phyloP scores from a whole-genome alignment of 1,284 basidiomycete genomes.

The Amylostereum areolatum region DNA sequence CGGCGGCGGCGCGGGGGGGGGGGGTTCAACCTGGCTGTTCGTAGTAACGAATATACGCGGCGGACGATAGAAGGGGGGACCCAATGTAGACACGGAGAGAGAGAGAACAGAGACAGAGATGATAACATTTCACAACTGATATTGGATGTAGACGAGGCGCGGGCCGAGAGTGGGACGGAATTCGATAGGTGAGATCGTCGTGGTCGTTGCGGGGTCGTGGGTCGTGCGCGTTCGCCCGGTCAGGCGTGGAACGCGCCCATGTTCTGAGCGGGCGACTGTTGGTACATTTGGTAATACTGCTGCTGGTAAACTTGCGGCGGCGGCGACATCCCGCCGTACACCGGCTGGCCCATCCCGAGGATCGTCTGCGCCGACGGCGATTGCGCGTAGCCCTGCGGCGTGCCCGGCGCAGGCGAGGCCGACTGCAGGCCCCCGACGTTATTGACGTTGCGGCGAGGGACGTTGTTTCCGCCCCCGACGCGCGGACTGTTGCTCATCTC shows the following conservation, averaged over 20 bases:
- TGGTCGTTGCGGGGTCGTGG: no score
- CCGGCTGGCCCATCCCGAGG: constrained; percentile 57
- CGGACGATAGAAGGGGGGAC: no score
- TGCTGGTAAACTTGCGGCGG: constrained; percentile 72
- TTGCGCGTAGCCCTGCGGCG: constrained; percentile 26
- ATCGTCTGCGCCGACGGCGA: constrained; percentile 54
- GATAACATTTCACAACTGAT: no score
- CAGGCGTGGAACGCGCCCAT: constrained; percentile 72
- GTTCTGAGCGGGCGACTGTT: constrained; percentile 59
- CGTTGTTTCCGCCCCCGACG: constrained; percentile 24
- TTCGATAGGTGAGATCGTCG: no score
- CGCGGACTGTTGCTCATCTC: constrained; percentile 43
- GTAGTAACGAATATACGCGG: no score
- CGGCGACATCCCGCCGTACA: constrained; percentile 54
- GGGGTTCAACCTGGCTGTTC: no score
- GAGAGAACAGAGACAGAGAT: no score
- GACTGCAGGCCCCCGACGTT: neutral
- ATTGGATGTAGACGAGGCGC: no score
- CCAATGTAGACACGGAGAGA: no score
- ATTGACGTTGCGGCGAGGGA: constrained; percentile 46
- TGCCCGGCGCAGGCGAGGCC: no score
- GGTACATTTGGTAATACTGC: constrained; percentile 79
- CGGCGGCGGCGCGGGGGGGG: no score
- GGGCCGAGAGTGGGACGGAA: no score
- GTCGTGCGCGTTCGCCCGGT: constrained; percentile 14